Conservation (phyloP, 2,329 filamentous ascomycete species). For the Fusarium sp. region DNA sequence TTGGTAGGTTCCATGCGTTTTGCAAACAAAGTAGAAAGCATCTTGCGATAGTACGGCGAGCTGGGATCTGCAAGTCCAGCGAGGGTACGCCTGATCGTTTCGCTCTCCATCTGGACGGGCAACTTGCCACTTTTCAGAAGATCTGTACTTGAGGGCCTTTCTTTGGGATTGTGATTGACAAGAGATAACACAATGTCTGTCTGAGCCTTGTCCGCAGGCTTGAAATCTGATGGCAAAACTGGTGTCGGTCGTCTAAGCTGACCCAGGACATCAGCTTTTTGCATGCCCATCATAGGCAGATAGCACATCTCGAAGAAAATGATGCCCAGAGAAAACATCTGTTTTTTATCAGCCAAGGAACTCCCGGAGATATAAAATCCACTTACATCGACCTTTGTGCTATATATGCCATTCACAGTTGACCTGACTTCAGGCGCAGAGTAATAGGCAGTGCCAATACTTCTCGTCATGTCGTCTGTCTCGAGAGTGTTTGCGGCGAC, state of each 20-base stretch:
- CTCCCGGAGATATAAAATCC: not conserved
- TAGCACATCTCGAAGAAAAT: conserved; percentile 99
- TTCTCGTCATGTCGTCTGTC: conserved; percentile 75
- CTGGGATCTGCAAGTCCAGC: conserved; percentile 83
- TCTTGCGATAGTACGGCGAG: conserved; percentile 90
- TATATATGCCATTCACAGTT: conserved; percentile 81
- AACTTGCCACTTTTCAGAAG: conserved; percentile 88
- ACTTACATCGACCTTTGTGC: conserved; percentile 89
- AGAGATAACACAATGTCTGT: conserved; percentile 83
- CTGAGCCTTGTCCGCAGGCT: conserved; percentile 77
- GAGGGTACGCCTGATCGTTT: conserved; percentile 86
- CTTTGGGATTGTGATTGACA: conserved; percentile 83
- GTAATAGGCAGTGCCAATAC: conserved; percentile 86
- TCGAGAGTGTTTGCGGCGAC: conserved; percentile 58
- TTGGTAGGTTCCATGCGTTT: conserved; percentile 82
- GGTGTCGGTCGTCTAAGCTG: conserved; percentile 77
- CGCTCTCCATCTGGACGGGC: conserved; percentile 92
- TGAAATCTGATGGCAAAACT: conserved; percentile 79
- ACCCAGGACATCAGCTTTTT: conserved; percentile 74
- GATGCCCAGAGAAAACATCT: conserved; percentile 96
- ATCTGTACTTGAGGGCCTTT: conserved; percentile 85
- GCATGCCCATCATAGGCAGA: conserved; percentile 74
- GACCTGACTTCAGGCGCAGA: conserved; percentile 92
- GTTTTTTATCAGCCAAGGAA: conserved; percentile 18
- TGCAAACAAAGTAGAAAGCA: conserved; percentile 87